These are phyloP conservation scores for Fusarium metavorans DNA, from an alignment of 2,329 filamentous ascomycete species.

Conservation along the genomic window DNA sequence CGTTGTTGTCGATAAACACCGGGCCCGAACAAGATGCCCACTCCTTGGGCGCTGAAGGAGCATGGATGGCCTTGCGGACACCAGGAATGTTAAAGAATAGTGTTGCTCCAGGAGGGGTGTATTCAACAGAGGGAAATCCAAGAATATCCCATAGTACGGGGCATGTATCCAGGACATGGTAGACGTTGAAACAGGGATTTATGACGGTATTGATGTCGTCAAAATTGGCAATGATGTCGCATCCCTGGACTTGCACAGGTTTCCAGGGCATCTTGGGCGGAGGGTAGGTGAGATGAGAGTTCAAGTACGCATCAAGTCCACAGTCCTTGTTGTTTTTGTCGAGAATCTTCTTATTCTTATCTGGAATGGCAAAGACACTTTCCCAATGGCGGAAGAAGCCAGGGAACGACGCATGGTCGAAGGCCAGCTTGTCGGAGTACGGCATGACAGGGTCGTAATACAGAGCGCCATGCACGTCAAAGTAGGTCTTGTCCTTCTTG, in stretches of 20 bases:
- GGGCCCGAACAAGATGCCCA: constrained; percentile 67
- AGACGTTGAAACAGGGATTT: constrained; percentile 83
- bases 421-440: constrained; percentile 58
- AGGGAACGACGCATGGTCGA: constrained; percentile 18
- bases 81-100: constrained; percentile 78
- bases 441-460: constrained; percentile 76
- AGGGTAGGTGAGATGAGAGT: constrained; percentile 74
- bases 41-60: constrained; percentile 54
- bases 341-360: constrained; percentile 43
- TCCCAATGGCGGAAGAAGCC: constrained; percentile 22
- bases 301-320: constrained; percentile 70
- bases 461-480: constrained; percentile 73
- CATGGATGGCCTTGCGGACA: constrained; percentile 77
- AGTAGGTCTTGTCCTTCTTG: constrained; percentile 71
- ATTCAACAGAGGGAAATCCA: constrained; percentile 74
- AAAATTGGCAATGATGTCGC: constrained; percentile 66
- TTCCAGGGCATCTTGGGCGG: constrained; percentile 62
- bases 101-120: constrained; percentile 65
- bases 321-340: constrained; percentile 56
- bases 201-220: constrained; percentile 64
- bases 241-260: constrained; percentile 54
- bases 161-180: constrained; percentile 77
- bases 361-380: constrained; percentile 17
- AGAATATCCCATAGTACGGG: constrained; percentile 78
- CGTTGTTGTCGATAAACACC: constrained; percentile 59